These are phyloP conservation scores for Exserohilum turcica DNA, from an alignment of 2,329 filamentous ascomycete species.

Conservation along the genomic window DNA sequence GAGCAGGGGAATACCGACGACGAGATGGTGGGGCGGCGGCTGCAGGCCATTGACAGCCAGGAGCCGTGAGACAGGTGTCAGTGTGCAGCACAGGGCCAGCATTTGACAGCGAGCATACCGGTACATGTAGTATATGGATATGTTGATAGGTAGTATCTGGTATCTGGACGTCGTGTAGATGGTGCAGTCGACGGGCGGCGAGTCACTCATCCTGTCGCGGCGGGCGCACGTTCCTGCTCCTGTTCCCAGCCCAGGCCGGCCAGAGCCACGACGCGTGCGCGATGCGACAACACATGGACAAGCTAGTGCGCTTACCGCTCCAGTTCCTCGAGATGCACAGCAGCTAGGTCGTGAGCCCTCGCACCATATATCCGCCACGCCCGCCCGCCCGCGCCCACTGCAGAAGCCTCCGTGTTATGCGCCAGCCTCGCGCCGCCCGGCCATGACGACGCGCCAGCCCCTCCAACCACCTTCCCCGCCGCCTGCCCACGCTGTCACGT, in stretches of 20 bases:
- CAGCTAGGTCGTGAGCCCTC: no score
- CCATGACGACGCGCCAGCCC: conserved; percentile 44
- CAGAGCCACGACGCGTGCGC: conserved; percentile 33
- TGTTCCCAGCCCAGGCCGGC: no score
- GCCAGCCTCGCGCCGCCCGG: conserved; percentile 12
- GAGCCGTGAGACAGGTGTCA: no score
- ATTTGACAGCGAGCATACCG: no score
- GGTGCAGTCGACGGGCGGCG: no score
- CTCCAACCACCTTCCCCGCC: conserved; percentile 42
- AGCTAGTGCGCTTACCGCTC: conserved; percentile 11
- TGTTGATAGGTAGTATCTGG: no score
- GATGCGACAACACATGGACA: conserved; percentile 24
- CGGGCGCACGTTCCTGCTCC: conserved; percentile 22
- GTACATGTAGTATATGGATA: no score
- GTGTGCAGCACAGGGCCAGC: no score
- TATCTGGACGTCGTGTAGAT: no score
- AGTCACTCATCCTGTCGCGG: conserved; percentile 19
- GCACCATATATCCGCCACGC: not conserved
- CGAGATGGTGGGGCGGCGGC: conserved; percentile 40
- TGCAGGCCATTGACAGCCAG: conserved; percentile 44
- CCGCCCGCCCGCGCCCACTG: not conserved
- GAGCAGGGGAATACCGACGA: conserved; percentile 39
- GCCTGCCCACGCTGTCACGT: conserved; percentile 31
- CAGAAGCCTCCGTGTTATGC: conserved; percentile 22
- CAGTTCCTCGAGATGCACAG: conserved; percentile 4